Evolutionary conservation across 306 rosid species (phyloP).

Genomic region (Citrullus colocynthis): DNA sequence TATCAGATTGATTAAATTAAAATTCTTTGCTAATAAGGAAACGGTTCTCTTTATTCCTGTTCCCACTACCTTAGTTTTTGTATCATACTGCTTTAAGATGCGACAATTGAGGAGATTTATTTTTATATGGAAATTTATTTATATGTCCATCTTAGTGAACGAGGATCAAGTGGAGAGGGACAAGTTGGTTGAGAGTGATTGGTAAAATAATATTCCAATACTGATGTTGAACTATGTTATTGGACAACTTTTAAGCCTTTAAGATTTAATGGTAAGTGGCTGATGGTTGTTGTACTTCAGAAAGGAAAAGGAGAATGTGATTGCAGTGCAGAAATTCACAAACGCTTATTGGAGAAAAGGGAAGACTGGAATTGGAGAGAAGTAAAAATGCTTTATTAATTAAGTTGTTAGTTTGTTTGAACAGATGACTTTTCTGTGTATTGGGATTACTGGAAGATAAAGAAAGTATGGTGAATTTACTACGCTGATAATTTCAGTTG

Average conservation of each 20-base stretch:
- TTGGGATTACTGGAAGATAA: not conserved
- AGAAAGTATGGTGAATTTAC: not conserved
- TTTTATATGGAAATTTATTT: not conserved
- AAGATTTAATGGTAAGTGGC: not conserved
- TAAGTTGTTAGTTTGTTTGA: not conserved
- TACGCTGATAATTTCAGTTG: not conserved
- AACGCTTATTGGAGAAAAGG: not conserved
- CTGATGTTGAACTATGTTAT: not conserved
- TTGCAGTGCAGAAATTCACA: not conserved
- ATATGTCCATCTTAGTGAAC: not conserved
- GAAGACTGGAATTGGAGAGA: not conserved
- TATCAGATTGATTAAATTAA: not conserved
- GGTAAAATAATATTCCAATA: not conserved
- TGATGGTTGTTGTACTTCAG: not conserved
- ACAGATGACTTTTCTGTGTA: not conserved
- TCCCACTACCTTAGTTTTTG: conserved; percentile 3
- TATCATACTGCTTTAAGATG: not conserved
- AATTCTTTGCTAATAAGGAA: not conserved
- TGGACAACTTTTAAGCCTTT: not conserved
- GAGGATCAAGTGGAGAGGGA: not conserved
- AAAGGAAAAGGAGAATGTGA: not conserved
- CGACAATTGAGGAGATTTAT: not conserved
- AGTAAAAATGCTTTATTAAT: not conserved
- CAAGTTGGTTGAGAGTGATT: not conserved
- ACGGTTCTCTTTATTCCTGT: not conserved